phyloP scores from a whole-genome alignment of 805 yeast genomes.

The Torulaspora franciscae region DNA sequence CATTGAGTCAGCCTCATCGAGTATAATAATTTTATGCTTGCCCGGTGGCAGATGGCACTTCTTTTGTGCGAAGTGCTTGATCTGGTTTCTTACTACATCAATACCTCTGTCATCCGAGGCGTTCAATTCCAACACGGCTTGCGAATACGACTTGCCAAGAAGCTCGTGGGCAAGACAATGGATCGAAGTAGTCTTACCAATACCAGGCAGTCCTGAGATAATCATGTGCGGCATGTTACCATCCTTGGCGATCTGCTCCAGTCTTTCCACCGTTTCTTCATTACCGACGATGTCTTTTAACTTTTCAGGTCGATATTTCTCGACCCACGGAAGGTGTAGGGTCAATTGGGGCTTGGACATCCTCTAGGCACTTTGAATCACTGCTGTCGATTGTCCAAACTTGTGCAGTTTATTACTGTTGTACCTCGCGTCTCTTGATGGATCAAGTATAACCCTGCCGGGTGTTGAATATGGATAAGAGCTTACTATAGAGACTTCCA shows the following conservation, averaged over 20 bases:
- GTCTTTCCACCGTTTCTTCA: slow-evolving; percentile 78
- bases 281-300: slow-evolving; percentile 90
- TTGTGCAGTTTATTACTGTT: not conserved
- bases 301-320: slow-evolving; percentile 80
- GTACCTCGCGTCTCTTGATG: not conserved
- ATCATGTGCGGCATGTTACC: slow-evolving; percentile 98
- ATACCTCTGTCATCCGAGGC: slow-evolving; percentile 98
- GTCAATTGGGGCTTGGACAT: slow-evolving; percentile 17
- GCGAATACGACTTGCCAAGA: slow-evolving; percentile 64
- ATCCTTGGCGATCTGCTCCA: slow-evolving; percentile 77
- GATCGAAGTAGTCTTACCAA: slow-evolving; percentile 93
- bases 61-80: slow-evolving; percentile 94
- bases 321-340: slow-evolving; percentile 62
- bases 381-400: not conserved
- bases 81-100: slow-evolving; percentile 89
- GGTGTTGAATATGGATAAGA: not conserved
- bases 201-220: slow-evolving; percentile 94
- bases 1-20: slow-evolving; percentile 97
- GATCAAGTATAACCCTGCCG: slow-evolving; percentile 1
- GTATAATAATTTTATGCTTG: slow-evolving; percentile 83
- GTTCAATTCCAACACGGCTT: slow-evolving; percentile 87
- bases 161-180: slow-evolving; percentile 84
- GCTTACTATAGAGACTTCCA: not conserved
- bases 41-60: slow-evolving; percentile 84
- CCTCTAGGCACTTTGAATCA: not conserved